These are phyloP conservation scores for Paralagenidium karlingii DNA, from an alignment of 352 stramenopile species.

Conservation along the genomic window DNA sequence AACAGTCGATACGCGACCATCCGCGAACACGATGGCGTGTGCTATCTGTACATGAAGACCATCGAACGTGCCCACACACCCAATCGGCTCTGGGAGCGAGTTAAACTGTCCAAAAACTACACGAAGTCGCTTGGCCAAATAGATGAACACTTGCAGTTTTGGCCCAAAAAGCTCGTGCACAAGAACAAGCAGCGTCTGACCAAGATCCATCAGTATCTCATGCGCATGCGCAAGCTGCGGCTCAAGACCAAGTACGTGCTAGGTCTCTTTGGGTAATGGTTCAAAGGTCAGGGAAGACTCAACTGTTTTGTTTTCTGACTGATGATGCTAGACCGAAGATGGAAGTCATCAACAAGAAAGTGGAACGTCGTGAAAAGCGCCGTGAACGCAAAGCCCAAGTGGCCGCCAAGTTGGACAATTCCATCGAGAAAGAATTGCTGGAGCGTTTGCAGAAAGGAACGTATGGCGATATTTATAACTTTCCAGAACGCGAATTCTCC, in stretches of 20 bases:
- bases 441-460: slow-evolving; percentile 95
- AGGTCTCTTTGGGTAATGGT: too few species aligned
- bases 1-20: slow-evolving; percentile 98
- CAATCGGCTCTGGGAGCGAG: slow-evolving; percentile 98
- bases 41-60: slow-evolving; percentile 97
- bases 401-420: slow-evolving; percentile 89
- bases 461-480: slow-evolving; percentile 99
- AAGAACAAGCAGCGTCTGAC: slow-evolving; percentile 98
- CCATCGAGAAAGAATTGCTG: slow-evolving; percentile 97
- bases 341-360: slow-evolving; percentile 91
- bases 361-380: slow-evolving; percentile 91
- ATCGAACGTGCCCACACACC: slow-evolving; percentile 97
- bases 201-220: slow-evolving; percentile 99
- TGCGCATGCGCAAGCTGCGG: slow-evolving; percentile 97
- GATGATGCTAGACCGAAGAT: too few species aligned
- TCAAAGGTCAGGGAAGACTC: slow-evolving; percentile 7
- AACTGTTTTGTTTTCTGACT: too few species aligned
- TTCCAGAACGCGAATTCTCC: slow-evolving; percentile 88
- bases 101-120: slow-evolving; percentile 97
- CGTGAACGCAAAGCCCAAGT: slow-evolving; percentile 95
- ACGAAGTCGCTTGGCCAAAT: slow-evolving; percentile 91
- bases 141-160: slow-evolving; percentile 95
- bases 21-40: slow-evolving; percentile 93
- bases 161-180: slow-evolving; percentile 96
- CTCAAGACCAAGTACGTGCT: slow-evolving; percentile 92